phyloP scores from a whole-genome alignment of 164 flowering plant species.

The Vitis cinerea region DNA sequence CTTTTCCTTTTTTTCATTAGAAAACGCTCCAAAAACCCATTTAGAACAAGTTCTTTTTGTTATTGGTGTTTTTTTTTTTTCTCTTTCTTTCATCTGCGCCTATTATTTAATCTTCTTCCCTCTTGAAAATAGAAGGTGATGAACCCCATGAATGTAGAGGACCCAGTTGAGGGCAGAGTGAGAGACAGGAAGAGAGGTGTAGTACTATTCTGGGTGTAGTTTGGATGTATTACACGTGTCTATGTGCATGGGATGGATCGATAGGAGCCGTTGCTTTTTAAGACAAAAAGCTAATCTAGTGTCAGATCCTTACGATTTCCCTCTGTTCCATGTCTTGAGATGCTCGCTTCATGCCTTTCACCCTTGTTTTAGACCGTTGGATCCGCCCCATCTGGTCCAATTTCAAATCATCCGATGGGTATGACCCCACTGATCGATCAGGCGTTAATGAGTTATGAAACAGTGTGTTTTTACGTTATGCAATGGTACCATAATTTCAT shows the following conservation, averaged over 20 bases:
- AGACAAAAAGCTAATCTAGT: background rate
- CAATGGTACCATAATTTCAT: too few relatives aligned
- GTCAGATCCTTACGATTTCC: background rate
- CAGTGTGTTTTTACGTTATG: too few relatives aligned
- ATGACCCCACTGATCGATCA: too few relatives aligned
- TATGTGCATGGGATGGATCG: background rate
- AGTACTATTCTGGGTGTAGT: too few relatives aligned
- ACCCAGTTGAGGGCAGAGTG: too few relatives aligned
- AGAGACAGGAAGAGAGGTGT: too few relatives aligned
- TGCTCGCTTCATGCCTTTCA: conserved; percentile 1
- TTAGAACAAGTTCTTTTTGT: too few relatives aligned
- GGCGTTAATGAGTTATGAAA: too few relatives aligned
- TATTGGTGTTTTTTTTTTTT: background rate
- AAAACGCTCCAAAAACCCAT: too few relatives aligned
- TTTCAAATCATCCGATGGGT: too few relatives aligned
- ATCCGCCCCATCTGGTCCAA: background rate
- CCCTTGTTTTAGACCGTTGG: background rate
- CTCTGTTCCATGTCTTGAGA: conserved; percentile 4
- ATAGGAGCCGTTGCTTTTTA: background rate
- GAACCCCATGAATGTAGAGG: too few relatives aligned
- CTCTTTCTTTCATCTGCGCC: conserved; percentile 13
- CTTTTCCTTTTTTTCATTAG: background rate
- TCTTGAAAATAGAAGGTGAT: too few relatives aligned
- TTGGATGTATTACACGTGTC: conserved; percentile 13
- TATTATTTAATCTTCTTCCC: background rate